Conservation (phyloP, 495 filamentous ascomycete genomes). For the Hyaloscypha bicolor region DNA sequence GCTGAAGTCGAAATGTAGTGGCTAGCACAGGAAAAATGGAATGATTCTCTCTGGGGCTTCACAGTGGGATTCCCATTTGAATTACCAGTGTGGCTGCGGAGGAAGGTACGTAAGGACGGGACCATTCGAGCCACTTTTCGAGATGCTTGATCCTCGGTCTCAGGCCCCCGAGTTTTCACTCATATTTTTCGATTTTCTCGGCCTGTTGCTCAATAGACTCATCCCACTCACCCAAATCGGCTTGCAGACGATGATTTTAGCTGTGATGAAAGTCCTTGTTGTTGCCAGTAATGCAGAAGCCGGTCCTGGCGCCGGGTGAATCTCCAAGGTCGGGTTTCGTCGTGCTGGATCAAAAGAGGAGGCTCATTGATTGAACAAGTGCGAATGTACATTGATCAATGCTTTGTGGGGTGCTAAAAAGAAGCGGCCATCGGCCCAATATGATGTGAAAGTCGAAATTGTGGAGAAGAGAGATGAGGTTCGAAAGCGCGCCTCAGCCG, state of each 20-base stretch:
- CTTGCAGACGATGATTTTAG: neutral
- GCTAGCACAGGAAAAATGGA: too few relatives aligned
- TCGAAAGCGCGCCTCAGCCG: neutral
- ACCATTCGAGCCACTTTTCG: too few relatives aligned
- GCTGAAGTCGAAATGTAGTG: too few relatives aligned
- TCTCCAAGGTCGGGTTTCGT: neutral
- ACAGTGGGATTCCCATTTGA: too few relatives aligned
- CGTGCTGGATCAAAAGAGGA: neutral
- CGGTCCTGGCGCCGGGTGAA: neutral
- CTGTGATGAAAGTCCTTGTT: neutral
- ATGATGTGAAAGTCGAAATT: neutral
- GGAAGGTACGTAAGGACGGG: too few relatives aligned
- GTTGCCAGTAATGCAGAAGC: neutral
- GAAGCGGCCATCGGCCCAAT: neutral
- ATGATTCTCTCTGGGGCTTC: too few relatives aligned
- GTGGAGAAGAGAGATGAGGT: neutral
- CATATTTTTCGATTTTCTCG: neutral
- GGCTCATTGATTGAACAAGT: neutral
- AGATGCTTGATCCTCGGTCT: too few relatives aligned
- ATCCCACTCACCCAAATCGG: neutral
- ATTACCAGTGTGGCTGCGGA: too few relatives aligned
- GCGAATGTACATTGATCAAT: neutral
- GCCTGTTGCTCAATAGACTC: neutral
- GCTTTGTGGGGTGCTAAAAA: neutral
- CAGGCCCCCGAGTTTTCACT: too few relatives aligned